Conservation (phyloP, 164 flowering plant genomes). For the Berberis thunbergii region DNA sequence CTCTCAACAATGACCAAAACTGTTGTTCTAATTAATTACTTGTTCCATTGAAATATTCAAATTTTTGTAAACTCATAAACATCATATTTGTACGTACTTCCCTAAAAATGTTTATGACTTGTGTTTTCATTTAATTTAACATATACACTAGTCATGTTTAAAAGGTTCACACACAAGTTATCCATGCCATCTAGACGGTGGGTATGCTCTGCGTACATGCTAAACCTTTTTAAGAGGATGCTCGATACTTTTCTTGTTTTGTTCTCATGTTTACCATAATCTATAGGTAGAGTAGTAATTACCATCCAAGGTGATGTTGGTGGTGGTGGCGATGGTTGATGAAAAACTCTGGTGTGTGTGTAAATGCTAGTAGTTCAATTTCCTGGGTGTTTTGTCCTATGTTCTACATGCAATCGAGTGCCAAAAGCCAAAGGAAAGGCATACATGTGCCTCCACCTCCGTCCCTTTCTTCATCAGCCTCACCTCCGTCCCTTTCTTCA, state of each 20-base stretch:
- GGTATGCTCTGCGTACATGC: neutral
- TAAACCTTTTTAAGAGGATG: too few species aligned
- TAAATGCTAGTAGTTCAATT: slow-evolving; percentile 26
- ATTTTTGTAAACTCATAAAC: too few species aligned
- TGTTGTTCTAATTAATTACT: too few species aligned
- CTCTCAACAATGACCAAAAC: neutral
- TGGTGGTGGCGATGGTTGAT: neutral
- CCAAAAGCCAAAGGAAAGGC: neutral
- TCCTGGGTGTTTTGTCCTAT: slow-evolving; percentile 19
- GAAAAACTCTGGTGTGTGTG: slow-evolving; percentile 2
- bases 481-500: neutral
- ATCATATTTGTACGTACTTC: too few species aligned
- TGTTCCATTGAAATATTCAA: too few species aligned
- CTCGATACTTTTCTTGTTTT: too few species aligned
- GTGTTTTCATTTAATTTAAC: too few species aligned
- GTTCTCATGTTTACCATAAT: neutral
- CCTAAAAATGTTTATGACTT: too few species aligned
- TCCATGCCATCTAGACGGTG: neutral
- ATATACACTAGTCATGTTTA: too few species aligned
- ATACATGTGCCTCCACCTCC: slow-evolving; percentile 30
- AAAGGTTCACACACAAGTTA: neutral
- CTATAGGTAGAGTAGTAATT: neutral
- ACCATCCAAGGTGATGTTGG: neutral
- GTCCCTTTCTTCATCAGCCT: slow-evolving; percentile 16
- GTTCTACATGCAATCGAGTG: slow-evolving; percentile 34